A percentile compares a stretch with the other conserved stretches of the same genome.
phyloP scores from a whole-genome alignment of 805 yeast species.

The Kuraishia ogatae region DNA sequence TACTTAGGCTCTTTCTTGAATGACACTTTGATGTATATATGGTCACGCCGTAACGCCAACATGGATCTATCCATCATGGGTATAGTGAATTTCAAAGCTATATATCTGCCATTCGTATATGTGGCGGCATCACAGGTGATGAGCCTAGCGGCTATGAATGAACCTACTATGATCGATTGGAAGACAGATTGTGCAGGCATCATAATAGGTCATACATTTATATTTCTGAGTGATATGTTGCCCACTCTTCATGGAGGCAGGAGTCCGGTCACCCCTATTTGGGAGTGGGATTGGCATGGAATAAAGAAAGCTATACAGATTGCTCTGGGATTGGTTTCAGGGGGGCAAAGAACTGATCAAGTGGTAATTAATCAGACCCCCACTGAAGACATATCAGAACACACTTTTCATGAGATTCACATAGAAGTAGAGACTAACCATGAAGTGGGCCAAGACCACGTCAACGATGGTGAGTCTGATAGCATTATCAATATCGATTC shows the following conservation, averaged over 20 bases:
- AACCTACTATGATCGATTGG: conserved; percentile 4
- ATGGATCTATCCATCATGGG: conserved; percentile 30
- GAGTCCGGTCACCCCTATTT: conserved; percentile 31
- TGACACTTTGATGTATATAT: conserved; percentile 30
- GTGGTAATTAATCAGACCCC: conserved; percentile 1
- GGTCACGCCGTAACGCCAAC: conserved; percentile 38
- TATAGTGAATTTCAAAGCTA: conserved; percentile 29
- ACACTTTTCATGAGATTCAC: background rate
- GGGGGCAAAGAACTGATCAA: background rate
- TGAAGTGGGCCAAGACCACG: background rate
- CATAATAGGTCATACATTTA: conserved; percentile 31
- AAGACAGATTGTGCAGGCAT: conserved; percentile 25
- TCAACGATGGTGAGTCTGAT: background rate
- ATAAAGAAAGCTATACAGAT: background rate
- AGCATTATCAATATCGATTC: background rate
- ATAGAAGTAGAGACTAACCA: background rate
- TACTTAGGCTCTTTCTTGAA: conserved; percentile 30
- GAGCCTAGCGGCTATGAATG: conserved; percentile 9
- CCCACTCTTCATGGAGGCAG: conserved; percentile 27
- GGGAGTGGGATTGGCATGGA: conserved; percentile 21
- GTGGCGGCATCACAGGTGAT: conserved; percentile 16
- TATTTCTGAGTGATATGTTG: conserved; percentile 29
- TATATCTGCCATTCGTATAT: conserved; percentile 34
- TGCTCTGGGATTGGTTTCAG: background rate
- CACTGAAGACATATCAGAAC: no score